Evolutionary conservation across 1,284 basidiomycete genomes (phyloP), one percentile per base, ranked within the genome.

Genomic region (Trichosporon asahii): DNA sequence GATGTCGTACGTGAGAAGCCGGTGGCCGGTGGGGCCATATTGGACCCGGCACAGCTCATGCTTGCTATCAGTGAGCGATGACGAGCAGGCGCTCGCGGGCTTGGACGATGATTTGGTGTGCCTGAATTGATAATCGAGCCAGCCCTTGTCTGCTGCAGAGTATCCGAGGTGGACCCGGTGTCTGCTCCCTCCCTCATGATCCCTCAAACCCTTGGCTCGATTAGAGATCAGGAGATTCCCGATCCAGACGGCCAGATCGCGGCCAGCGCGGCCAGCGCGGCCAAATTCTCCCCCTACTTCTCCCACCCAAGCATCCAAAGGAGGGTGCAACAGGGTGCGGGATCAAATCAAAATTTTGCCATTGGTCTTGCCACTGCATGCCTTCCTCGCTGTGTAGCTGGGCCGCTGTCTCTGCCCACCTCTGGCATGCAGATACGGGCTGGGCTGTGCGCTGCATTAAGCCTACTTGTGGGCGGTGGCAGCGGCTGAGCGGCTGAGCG

Each of bases 281-380:
- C n/a, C n/a, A 44, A 44, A 12, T 37, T 37, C 9, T 37, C 35
- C 35, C 9, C 35, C 11, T 37, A 37, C 3, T 1, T 12, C 9
- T 8, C 35, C 35, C 35, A 12, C 11, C 35, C 35, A 3, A 12
- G 35, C 14, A 14, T 14, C 14, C 14, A 14, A 6, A 44, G 18
- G 6, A n/a, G 40, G 40, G 11, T 2, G 6, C 18, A 18, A 18
- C 18, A 44, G 40, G 40, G 8, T 18, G 57, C 57, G 57, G 57
- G 57, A 31, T 6, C 57, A 61, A 61, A 61, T 31, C 27, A 61
- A 61, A 61, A 60, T 60, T 61, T 57, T 61, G 57, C 57, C 35
- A 37, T 12, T 12, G 11, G 35, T 12, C 35, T 33, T 33, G 35
- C 35, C 57, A 61, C 57, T 61, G 29, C 11, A 33, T 33, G n/a